Conservation (phyloP, 257 asterid genomes). For the Scutellaria baicalensis region DNA sequence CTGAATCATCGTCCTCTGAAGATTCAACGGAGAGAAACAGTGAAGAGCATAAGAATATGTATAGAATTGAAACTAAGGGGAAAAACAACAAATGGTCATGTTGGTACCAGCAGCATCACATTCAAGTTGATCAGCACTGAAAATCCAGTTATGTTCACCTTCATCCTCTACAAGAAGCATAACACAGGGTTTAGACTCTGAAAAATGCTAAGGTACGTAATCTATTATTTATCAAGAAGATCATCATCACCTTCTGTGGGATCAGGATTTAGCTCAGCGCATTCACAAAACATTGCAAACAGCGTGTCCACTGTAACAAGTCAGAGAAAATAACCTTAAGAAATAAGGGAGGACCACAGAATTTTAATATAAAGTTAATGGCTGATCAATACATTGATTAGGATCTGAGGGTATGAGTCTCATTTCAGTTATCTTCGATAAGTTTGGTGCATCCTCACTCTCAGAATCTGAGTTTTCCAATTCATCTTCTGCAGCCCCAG, state of each 20-base stretch:
- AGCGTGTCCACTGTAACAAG: conserved; percentile 63
- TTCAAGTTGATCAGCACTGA: conserved; percentile 76
- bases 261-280: conserved; percentile 97
- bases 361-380: no score
- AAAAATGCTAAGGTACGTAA: background rate
- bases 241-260: conserved; percentile 47
- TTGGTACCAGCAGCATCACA: conserved; percentile 37
- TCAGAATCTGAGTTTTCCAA: conserved; percentile 68
- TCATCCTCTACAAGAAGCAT: conserved; percentile 42
- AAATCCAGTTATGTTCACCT: conserved; percentile 70
- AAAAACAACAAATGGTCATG: background rate
- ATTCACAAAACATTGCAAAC: conserved; percentile 77
- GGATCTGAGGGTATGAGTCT: conserved; percentile 91
- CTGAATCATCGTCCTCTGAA: conserved; percentile 53
- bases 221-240: background rate
- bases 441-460: conserved; percentile 36
- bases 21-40: background rate
- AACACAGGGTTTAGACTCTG: background rate
- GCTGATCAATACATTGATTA: conserved; percentile 41
- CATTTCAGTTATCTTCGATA: conserved; percentile 76
- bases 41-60: background rate
- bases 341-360: background rate
- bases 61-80: background rate
- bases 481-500: conserved; percentile 61
- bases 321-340: background rate